Evolutionary conservation across 2,329 filamentous ascomycete genomes (phyloP), one percentile per base, ranked within the genome.

Genomic region (Cladosporium velox): DNA sequence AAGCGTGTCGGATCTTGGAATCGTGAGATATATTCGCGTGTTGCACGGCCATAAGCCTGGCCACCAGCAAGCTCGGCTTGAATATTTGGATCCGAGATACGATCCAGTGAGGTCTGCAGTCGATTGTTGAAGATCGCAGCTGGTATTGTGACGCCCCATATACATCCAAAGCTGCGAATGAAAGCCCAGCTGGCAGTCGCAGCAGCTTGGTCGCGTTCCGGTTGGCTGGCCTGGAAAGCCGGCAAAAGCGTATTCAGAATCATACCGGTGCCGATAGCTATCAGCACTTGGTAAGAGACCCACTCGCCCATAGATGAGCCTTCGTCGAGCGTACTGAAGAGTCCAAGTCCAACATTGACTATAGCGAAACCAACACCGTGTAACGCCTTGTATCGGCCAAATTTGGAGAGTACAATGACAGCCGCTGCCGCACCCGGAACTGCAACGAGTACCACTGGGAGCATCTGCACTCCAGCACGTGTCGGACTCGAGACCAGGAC

Each of bases 111-210:
- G 11, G 2, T 24, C 14, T 32, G n/a, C 18, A 32, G 32, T 35
- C 34, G 54, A 35, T 58, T 77, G 59, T 77, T 73, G 71, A 82
- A 83, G 26, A 82, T 72, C 8, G 77, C 72, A 10, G 74, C 75
- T 0, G 79, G 76, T 35, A 85, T 78, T 0, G 80, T 74, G 2
- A 80, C 76, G 11, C 81, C 83, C 76, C 82, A 81, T 0, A 80
- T 77, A 21, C 73, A 69, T 3, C 83, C 83, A 51, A 85, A 80
- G 63, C 72, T 78, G 54, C 82, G 79, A 62, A 83, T 70, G 62
- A 85, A 85, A 0, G 75, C 70, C 75, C 77, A 82, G 4, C 78
- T 76, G 0, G 72, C 77, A 1, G 81, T 79, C 0, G 78, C 76
- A 0, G 73, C 47, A 3, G 78, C 77, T 0, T 72, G 70, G 57